Evolutionary conservation across 1,284 basidiomycete species (phyloP), one percentile per base, ranked within the genome.

Genomic region (Cryptococcus sp.): DNA sequence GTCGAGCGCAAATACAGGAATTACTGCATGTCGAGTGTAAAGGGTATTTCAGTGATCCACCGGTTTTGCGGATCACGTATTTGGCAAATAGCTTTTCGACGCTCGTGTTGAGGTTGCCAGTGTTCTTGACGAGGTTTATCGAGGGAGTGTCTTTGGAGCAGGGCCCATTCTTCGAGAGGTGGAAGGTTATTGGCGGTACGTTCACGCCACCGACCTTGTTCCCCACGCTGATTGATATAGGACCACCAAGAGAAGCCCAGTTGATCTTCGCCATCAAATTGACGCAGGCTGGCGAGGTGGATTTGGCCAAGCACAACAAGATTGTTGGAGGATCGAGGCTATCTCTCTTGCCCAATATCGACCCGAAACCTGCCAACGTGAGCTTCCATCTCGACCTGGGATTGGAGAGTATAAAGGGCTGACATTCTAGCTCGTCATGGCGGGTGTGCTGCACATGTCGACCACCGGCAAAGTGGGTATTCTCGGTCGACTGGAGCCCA

Each of bases 11-110:
- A 71, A 82, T 86, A 32, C 93, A 98, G 73, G 91, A 97, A 67
- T 78, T 95, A 45, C 74, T 98, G 41, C 86, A 94, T 57, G 80
- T 98, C 48, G 93, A 97, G 71, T 97, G 94, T 78, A 92, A 89
- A 72, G 86, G 85, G 54, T 76, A 82, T 51, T 98, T 97, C 73
- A 78, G 78, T 2, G 77, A 77, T 2, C 80, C 85, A 5, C 95
- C 5, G 76, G 50, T 92, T n/a, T 75, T 98, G 44, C 83, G 83
- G 38, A 77, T 98, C 18, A 92, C 91, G 1, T 98, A 91, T 75
- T 5, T 97, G 55, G 89, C 92, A 2, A 94, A 92, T 22, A 84
- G 89, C 9, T 85, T 91, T 56, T 91, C 92, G 70, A 84, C 87
- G 18, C 76, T 97, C 47, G 83, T 86, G 0, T 74, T 98, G 47